Conservation (phyloP, 2,329 filamentous ascomycete species). For the Aspergillus tanneri region DNA sequence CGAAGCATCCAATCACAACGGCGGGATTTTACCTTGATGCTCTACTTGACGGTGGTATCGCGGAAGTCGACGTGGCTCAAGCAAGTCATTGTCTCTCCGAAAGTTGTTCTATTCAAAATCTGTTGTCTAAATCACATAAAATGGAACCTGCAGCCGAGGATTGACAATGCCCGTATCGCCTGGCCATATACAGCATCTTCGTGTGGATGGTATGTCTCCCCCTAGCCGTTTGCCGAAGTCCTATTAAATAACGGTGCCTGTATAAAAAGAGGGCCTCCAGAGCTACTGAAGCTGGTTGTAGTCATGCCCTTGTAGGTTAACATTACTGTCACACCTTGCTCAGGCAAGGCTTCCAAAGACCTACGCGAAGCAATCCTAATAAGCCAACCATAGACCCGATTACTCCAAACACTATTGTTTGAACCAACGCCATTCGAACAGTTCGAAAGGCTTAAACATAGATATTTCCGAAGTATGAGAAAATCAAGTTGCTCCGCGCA, state of each 20-base stretch:
- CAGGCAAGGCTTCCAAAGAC: no score
- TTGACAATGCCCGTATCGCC: neutral
- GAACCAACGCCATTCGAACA: neutral
- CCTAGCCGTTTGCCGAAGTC: neutral
- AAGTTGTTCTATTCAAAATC: neutral
- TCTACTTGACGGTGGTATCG: no score
- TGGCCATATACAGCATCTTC: neutral
- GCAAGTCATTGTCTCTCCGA: neutral
- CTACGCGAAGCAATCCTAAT: no score
- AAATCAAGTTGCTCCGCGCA: constrained; percentile 58
- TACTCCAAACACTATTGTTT: neutral
- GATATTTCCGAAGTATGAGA: neutral
- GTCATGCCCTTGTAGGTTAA: no score
- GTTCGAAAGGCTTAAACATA: neutral
- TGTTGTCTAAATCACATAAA: neutral
- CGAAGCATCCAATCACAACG: constrained; percentile 13
- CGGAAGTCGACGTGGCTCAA: no score
- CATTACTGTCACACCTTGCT: no score
- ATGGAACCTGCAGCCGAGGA: neutral
- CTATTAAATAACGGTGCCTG: neutral
- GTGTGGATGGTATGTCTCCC: neutral
- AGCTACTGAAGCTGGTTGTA: no score
- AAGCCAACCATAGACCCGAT: neutral
- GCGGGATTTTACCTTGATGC: neutral
- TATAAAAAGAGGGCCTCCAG: neutral